Percentiles rank a stretch among this genome's conserved stretches.
These are phyloP conservation scores for Simplicillium sp. DNA, from an alignment of 2,329 filamentous ascomycete species.

Conservation along the genomic window DNA sequence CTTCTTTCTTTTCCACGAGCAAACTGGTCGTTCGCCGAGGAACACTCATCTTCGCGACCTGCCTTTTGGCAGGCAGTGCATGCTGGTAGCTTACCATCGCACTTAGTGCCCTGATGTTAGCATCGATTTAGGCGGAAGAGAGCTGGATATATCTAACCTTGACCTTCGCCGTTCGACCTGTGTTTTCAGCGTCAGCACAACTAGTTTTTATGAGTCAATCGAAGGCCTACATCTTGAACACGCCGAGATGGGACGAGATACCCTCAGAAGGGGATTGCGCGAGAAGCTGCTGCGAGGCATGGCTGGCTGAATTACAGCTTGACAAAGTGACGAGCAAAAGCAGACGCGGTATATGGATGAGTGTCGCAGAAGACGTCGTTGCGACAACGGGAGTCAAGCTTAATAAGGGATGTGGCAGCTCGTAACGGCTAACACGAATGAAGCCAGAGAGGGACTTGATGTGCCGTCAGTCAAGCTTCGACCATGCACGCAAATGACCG, in stretches of 20 bases:
- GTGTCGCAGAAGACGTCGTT: no score
- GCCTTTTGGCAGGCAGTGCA: constrained; percentile 94
- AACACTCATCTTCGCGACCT: constrained; percentile 78
- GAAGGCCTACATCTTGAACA: constrained; percentile 59
- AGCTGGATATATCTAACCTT: constrained; percentile 44
- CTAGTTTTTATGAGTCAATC: neutral
- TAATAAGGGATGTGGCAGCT: neutral
- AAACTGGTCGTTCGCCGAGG: constrained; percentile 91
- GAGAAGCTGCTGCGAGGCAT: constrained; percentile 40
- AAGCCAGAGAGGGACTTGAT: no score
- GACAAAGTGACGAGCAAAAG: constrained; percentile 1
- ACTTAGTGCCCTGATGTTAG: constrained; percentile 34
- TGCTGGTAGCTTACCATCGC: constrained; percentile 89
- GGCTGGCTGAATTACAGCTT: constrained; percentile 5
- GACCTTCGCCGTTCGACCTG: constrained; percentile 80
- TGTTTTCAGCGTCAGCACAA: constrained; percentile 7
- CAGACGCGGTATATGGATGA: neutral
- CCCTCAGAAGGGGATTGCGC: constrained; percentile 54
- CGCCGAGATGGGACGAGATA: constrained; percentile 71
- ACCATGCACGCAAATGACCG: no score
- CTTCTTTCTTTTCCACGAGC: constrained; percentile 91
- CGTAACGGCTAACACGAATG: no score
- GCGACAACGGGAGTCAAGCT: no score
- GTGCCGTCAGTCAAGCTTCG: no score
- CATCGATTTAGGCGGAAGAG: neutral